Evolutionary conservation across 129 eudicot genomes (phyloP).

Genomic region (Tagetes patula): DNA sequence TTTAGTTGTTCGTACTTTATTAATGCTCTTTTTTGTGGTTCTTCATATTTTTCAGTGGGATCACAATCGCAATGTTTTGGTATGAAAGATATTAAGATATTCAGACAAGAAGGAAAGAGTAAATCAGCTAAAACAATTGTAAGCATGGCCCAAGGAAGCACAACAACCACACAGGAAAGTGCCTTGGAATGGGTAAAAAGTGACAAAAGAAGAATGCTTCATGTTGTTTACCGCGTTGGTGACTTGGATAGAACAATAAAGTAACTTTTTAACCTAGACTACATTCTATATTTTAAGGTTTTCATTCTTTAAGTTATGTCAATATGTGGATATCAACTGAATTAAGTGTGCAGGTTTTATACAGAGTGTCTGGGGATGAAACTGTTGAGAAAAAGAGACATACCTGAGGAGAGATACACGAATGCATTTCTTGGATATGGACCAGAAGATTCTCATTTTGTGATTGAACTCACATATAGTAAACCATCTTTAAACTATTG

Average conservation of each 20-base stretch:
- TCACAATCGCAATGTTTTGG: slow-evolving; percentile 56
- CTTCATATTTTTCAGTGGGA: slow-evolving; percentile 45
- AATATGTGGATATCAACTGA: slow-evolving; percentile 4
- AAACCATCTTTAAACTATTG: slow-evolving; percentile 34
- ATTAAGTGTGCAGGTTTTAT: slow-evolving; percentile 63
- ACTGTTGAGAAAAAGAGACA: slow-evolving; percentile 88
- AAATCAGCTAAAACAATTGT: slow-evolving; percentile 46
- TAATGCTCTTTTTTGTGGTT: slow-evolving; percentile 3
- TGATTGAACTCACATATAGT: slow-evolving; percentile 96
- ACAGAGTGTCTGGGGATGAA: slow-evolving; percentile 96
- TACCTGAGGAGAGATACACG: slow-evolving; percentile 95
- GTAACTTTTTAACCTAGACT: slow-evolving; percentile 39
- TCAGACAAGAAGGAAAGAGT: slow-evolving; percentile 44
- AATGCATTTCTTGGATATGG: slow-evolving; percentile 99
- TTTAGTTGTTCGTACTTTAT: slow-evolving; percentile 3
- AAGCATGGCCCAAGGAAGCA: slow-evolving; percentile 71
- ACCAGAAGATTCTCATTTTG: slow-evolving; percentile 98
- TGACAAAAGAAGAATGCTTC: slow-evolving; percentile 97
- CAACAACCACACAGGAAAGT: slow-evolving; percentile 60
- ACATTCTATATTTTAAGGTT: background rate
- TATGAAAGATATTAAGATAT: slow-evolving; percentile 49
- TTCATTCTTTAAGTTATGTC: background rate
- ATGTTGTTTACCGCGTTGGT: slow-evolving; percentile 98
- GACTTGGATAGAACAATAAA: slow-evolving; percentile 96
- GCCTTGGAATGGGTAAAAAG: slow-evolving; percentile 85